Percentiles rank a stretch among this genome's conserved stretches.
Evolutionary conservation across 805 yeast species (phyloP).

Genomic region (Blastobotrys americana): DNA sequence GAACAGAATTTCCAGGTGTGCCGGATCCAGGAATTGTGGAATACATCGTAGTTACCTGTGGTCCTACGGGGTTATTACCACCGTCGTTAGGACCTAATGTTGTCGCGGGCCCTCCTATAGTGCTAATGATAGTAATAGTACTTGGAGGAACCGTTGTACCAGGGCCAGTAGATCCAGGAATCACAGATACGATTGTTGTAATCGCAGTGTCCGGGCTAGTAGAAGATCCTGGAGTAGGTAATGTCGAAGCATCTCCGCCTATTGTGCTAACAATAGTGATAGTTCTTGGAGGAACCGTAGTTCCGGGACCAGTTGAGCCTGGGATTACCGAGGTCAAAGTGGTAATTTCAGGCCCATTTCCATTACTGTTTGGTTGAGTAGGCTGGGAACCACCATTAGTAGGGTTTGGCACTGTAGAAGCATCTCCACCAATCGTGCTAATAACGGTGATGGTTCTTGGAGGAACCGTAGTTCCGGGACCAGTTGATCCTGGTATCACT

Average conservation of each 20-base stretch:
- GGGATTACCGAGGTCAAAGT: neutral
- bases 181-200: no score
- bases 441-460: neutral
- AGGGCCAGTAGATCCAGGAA: no score
- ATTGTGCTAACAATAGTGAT: neutral
- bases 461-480: neutral
- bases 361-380: neutral
- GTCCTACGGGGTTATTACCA: no score
- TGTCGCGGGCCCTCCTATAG: no score
- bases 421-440: neutral
- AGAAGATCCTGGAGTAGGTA: neutral
- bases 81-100: no score
- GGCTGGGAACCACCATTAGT: no score
- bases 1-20: neutral
- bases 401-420: neutral
- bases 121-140: no score
- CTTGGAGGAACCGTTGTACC: no score
- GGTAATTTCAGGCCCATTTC: neutral
- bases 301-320: neutral
- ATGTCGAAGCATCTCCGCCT: neutral
- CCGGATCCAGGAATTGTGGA: neutral
- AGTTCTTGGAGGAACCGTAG: neutral
- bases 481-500: neutral
- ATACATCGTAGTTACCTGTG: neutral
- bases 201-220: neutral